A percentile compares a stretch with the other conserved stretches of the same genome.
phyloP scores from a whole-genome alignment of 2,329 filamentous ascomycete genomes.

The Beauveria sp. region DNA sequence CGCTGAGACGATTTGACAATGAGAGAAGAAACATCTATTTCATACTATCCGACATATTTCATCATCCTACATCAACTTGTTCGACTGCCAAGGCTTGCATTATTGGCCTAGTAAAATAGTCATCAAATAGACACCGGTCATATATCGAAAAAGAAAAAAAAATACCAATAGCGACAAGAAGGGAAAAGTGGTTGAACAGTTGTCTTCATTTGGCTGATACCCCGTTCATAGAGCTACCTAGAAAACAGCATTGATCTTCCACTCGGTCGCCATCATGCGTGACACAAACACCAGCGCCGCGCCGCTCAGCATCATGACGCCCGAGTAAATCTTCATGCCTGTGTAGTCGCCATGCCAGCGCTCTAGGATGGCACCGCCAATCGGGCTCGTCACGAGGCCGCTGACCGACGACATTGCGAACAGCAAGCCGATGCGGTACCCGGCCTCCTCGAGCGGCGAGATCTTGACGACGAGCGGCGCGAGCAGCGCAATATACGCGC shows the following conservation, averaged over 20 bases:
- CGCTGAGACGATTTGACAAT: not conserved
- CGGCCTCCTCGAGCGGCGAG: constrained; percentile 43
- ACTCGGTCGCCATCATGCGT: constrained; percentile 16
- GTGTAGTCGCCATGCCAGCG: constrained; percentile 15
- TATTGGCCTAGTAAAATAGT: not conserved
- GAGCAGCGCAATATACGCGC: constrained; percentile 32
- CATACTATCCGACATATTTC: not conserved
- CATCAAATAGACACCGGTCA: not conserved
- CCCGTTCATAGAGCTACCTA: constrained; percentile 11
- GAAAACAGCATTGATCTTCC: constrained; percentile 17
- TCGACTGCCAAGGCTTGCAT: not conserved
- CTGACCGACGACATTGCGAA: constrained; percentile 45
- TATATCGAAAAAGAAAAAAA: not conserved
- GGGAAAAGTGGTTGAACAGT: not conserved
- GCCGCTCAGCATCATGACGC: constrained; percentile 19
- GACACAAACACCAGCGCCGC: constrained; percentile 16
- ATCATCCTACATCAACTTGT: not conserved
- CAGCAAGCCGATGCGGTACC: constrained; percentile 34
- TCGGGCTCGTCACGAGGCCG: constrained; percentile 44
- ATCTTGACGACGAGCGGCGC: constrained; percentile 40
- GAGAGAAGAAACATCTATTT: not conserved
- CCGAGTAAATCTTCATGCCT: constrained; percentile 23
- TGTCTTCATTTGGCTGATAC: constrained; percentile 12
- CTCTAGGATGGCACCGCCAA: constrained; percentile 35
- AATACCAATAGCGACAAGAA: not conserved